A percentile compares a stretch with the other conserved stretches of the same genome.
Evolutionary conservation across 106 monocot species (phyloP).

Genomic region (Dendrobium huoshanense): DNA sequence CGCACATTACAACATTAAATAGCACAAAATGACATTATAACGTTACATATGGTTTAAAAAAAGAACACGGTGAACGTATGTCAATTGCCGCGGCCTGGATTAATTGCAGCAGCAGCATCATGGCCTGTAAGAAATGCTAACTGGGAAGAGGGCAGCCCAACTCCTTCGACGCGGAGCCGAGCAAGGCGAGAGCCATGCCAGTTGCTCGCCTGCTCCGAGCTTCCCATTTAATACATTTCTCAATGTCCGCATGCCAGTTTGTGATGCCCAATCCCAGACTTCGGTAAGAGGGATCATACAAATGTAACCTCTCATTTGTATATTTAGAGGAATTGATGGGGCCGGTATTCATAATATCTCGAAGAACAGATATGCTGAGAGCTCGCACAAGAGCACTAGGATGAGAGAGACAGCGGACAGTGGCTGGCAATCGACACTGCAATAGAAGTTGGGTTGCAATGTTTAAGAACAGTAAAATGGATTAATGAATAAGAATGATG

Average conservation of each 20-base stretch:
- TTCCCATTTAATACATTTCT: constrained; percentile 83
- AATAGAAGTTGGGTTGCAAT: not conserved
- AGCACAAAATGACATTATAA: not conserved
- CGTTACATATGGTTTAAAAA: not conserved
- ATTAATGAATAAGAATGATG: not conserved
- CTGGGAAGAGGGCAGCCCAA: constrained; percentile 47
- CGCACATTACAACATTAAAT: not conserved
- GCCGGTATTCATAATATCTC: constrained; percentile 55
- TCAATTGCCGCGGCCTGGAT: too few relatives aligned
- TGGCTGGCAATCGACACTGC: constrained; percentile 89
- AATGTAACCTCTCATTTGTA: constrained; percentile 20
- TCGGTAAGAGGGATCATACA: constrained; percentile 23
- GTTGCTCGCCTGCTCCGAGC: constrained; percentile 63
- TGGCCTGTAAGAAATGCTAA: not conserved
- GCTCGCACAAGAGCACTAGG: constrained; percentile 93
- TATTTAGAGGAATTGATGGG: constrained; percentile 24
- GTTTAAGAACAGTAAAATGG: constrained; percentile 1
- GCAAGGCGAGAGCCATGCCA: constrained; percentile 63
- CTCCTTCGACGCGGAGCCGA: constrained; percentile 66
- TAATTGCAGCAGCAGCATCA: too few relatives aligned
- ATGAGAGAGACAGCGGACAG: constrained; percentile 91
- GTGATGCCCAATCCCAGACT: constrained; percentile 27
- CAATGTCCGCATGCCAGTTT: constrained; percentile 77
- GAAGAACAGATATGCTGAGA: constrained; percentile 75
- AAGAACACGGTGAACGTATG: not conserved